phyloP scores from a whole-genome alignment of 495 filamentous ascomycete species.

The Neurospora sp. region DNA sequence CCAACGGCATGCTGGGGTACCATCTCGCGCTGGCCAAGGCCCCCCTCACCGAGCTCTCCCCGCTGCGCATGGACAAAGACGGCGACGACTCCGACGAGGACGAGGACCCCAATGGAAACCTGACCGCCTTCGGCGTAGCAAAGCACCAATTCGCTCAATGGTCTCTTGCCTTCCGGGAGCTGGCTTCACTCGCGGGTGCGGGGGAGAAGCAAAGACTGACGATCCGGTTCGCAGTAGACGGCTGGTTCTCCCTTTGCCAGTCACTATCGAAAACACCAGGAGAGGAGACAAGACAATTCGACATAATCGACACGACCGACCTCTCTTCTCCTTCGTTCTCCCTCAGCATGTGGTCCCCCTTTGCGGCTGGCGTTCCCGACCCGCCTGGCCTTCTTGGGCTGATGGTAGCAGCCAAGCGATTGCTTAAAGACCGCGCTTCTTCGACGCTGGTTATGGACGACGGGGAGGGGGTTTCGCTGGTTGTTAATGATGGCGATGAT shows the following conservation, averaged over 20 bases:
- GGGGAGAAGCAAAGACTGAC: slow-evolving; percentile 10
- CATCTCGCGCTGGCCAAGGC: slow-evolving; percentile 28
- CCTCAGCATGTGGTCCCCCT: not conserved
- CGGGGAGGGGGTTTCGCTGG: not conserved
- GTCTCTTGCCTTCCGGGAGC: slow-evolving; percentile 20
- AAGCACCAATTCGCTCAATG: slow-evolving; percentile 23
- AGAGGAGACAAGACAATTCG: slow-evolving; percentile 27
- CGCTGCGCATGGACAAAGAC: not conserved
- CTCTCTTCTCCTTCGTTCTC: slow-evolving; percentile 9
- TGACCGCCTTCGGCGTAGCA: slow-evolving; percentile 10
- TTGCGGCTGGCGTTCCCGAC: slow-evolving; percentile 16
- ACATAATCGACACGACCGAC: slow-evolving; percentile 51
- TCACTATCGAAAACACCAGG: slow-evolving; percentile 15
- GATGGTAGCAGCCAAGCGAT: slow-evolving; percentile 34
- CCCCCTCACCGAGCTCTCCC: slow-evolving; percentile 6
- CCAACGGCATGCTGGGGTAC: slow-evolving; percentile 36
- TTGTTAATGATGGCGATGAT: not conserved
- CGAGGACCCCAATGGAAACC: not conserved
- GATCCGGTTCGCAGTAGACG: slow-evolving; percentile 34
- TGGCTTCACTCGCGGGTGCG: not conserved
- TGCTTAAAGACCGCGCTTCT: slow-evolving; percentile 29
- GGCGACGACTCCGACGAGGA: not conserved
- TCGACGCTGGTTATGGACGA: slow-evolving; percentile 28
- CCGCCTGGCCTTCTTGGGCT: slow-evolving; percentile 39
- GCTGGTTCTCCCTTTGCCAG: slow-evolving; percentile 36